Conservation (phyloP, 345 rosid species). For the Brassica napus region Da-Ae NC_063440.1:20311001-20311500, state of each 20-base stretch:
- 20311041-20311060: no score
- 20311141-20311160: no score
- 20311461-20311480: slow-evolving; percentile 4
- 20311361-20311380: slow-evolving; percentile 14
- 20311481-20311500: slow-evolving; percentile 30
- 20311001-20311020: no score
- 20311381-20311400: slow-evolving; percentile 23
- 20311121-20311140: no score
- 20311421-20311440: slow-evolving; percentile 7
- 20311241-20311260: slow-evolving; percentile 61
- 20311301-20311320: not conserved
- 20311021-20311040: no score
- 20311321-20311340: slow-evolving; percentile 9
- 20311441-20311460: slow-evolving; percentile 28
- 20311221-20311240: slow-evolving; percentile 3
- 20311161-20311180: no score
- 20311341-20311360: slow-evolving; percentile 33
- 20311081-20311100: no score
- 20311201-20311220: not conserved
- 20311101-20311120: no score
- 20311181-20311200: no score
- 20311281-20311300: slow-evolving; percentile 8
- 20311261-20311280: slow-evolving; percentile 58
- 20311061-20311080: no score
- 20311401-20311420: slow-evolving; percentile 27